Conservation (phyloP, 73 alveolate genomes). For the Paramecium octaurelia region DNA sequence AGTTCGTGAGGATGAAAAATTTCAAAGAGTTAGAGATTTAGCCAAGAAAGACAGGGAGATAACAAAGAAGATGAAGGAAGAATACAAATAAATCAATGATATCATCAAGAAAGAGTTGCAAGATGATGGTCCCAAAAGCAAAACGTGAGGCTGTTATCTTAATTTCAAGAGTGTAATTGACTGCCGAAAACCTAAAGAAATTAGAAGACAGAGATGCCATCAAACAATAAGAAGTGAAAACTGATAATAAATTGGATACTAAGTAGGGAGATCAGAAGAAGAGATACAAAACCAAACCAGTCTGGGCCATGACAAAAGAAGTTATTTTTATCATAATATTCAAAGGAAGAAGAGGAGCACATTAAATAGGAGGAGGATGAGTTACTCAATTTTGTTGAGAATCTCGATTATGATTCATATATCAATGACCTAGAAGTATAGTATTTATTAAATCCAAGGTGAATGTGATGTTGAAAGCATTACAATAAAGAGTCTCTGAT, state of each 20-base stretch:
- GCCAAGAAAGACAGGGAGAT: conserved; percentile 63
- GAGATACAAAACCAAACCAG: conserved; percentile 72
- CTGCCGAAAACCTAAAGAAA: conserved; percentile 77
- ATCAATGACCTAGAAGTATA: conserved; percentile 88
- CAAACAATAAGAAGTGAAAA: neutral
- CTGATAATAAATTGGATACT: neutral
- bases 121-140: conserved; percentile 23
- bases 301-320: conserved; percentile 85
- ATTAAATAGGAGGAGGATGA: conserved; percentile 81
- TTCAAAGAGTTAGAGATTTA: conserved; percentile 62
- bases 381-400: conserved; percentile 80
- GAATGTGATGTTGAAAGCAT: conserved; percentile 75
- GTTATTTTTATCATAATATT: neutral
- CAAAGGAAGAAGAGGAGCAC: conserved; percentile 67
- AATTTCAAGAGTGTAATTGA: conserved; percentile 57
- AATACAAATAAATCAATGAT: conserved; percentile 51
- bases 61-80: conserved; percentile 65
- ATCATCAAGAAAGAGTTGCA: conserved; percentile 41
- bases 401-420: conserved; percentile 84
- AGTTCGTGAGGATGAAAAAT: conserved; percentile 63
- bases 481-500: conserved; percentile 78
- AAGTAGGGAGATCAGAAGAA: neutral
- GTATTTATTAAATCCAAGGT: neutral
- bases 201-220: conserved; percentile 34
- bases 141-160: neutral